Percentiles rank a stretch among this genome's conserved stretches.
These are phyloP conservation scores for Populus euphratica DNA, from an alignment of 345 rosid species.

Conservation along the genomic window DNA sequence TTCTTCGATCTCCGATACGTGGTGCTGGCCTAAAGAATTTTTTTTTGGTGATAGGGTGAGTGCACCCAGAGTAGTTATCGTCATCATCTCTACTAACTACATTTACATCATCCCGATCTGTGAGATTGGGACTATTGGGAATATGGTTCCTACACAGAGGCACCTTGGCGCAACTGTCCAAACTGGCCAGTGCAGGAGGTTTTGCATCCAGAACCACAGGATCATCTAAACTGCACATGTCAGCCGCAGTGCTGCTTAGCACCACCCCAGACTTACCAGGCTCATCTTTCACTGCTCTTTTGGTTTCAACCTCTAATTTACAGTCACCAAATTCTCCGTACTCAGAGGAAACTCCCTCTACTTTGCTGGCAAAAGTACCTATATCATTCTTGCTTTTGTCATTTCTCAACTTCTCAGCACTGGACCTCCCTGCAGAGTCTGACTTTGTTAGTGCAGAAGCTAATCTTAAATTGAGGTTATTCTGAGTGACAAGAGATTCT, in stretches of 20 bases:
- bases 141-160: constrained; percentile 29
- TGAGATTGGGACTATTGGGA: constrained; percentile 38
- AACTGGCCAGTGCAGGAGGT: constrained; percentile 47
- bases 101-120: constrained; percentile 50
- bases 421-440: constrained; percentile 43
- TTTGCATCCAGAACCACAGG: constrained; percentile 51
- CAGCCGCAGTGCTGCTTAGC: constrained; percentile 20
- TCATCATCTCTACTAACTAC: constrained; percentile 81
- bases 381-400: constrained; percentile 42
- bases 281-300: constrained; percentile 32
- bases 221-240: constrained; percentile 40
- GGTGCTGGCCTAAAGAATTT: constrained; percentile 63
- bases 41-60: constrained; percentile 49
- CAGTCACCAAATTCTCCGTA: constrained; percentile 29
- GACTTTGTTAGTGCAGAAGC: constrained; percentile 43
- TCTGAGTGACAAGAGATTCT: constrained; percentile 31
- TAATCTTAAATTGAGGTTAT: constrained; percentile 38
- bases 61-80: constrained; percentile 76
- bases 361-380: constrained; percentile 39
- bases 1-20: constrained; percentile 77
- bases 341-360: constrained; percentile 27
- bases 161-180: constrained; percentile 47
- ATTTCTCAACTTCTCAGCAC: constrained; percentile 34
- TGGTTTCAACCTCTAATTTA: constrained; percentile 40
- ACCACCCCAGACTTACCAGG: constrained; percentile 25